phyloP scores from a whole-genome alignment of 1,139 yeast species.

The Eremothecium coryli region DNA sequence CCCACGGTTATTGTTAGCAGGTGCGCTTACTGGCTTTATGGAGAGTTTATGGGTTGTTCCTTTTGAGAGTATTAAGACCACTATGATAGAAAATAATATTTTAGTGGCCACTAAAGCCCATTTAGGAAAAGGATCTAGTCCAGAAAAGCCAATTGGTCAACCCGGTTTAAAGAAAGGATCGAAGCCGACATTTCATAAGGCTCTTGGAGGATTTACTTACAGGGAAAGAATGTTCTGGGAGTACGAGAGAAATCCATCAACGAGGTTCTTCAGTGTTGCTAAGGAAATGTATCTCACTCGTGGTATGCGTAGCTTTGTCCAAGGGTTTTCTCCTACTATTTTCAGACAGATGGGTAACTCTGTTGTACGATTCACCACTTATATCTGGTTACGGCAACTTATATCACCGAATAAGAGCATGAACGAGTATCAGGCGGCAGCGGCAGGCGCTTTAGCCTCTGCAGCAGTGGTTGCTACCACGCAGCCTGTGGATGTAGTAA shows the following conservation, averaged over 20 bases:
- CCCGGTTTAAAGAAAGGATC: constrained; percentile 1
- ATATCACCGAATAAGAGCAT: constrained; percentile 44
- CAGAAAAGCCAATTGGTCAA: constrained; percentile 3
- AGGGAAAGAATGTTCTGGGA: constrained; percentile 15
- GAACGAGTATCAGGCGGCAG: constrained; percentile 41
- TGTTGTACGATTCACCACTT: constrained; percentile 75
- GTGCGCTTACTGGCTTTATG: constrained; percentile 70
- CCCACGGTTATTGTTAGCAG: constrained; percentile 72
- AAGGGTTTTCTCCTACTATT: constrained; percentile 74
- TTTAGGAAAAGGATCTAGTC: constrained; percentile 7
- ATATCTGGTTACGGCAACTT: constrained; percentile 65
- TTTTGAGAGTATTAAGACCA: constrained; percentile 77
- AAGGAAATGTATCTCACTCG: constrained; percentile 64
- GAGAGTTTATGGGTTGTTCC: constrained; percentile 85
- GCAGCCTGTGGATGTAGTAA: constrained; percentile 86
- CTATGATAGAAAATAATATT: constrained; percentile 66
- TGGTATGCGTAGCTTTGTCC: constrained; percentile 69
- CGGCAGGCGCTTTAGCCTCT: constrained; percentile 49
- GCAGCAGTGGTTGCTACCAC: constrained; percentile 66
- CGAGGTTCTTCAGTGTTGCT: constrained; percentile 44
- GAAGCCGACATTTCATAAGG: constrained; percentile 21
- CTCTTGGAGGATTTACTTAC: constrained; percentile 9
- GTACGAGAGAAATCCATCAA: constrained; percentile 44
- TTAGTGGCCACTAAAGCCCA: constrained; percentile 13
- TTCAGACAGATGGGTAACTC: constrained; percentile 72